Evolutionary conservation across 1,139 yeast genomes (phyloP), one percentile per base, ranked within the genome.

Genomic region (Yamadazyma sp.): DNA sequence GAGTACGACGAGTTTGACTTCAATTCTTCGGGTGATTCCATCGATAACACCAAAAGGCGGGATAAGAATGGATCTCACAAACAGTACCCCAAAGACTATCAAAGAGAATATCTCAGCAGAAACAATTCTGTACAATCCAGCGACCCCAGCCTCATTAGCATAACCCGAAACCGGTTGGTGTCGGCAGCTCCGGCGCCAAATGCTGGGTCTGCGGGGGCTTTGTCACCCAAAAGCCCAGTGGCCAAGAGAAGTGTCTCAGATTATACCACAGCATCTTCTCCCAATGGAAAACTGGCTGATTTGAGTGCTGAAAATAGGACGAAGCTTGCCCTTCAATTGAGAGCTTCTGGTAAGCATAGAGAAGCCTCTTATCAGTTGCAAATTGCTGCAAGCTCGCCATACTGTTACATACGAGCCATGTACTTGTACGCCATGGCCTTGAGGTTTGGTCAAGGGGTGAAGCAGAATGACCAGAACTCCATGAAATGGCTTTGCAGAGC

Each of bases 361-460:
- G 92, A 83, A 49, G 83, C 88, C 5, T 77, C 89, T 2, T 79
- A 81, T 49, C 87, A 82, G 50, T 63, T 86, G 45, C 83, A 79
- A 47, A 67, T 77, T 27, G 81, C 84, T 2, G 83, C 87, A 1
- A 72, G 69, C 45, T 61, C 64, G 28, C 88, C 89, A 2, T 73
- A 76, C 48, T 71, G 70, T 48, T 79, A 82, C 33, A 66, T 72
- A 1, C 56, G 57, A 39, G 95, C 92, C 1, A 84, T 81, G 84
- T 72, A 81, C 35, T 58, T 83, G 28, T 86, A 85, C 55, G 87
- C 91, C 0, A 61, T 83, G 49, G 84, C 92, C 0, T 61, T 86
- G 24, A 67, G 85, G 41, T 69, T 75, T 41, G 95, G 94, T 1
- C 81, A 81, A 61, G 95, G 95, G 0, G 80, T 83, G 12, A 71